Conservation (phyloP, 106 monocot species). For the Amphibolis antarctica region DNA sequence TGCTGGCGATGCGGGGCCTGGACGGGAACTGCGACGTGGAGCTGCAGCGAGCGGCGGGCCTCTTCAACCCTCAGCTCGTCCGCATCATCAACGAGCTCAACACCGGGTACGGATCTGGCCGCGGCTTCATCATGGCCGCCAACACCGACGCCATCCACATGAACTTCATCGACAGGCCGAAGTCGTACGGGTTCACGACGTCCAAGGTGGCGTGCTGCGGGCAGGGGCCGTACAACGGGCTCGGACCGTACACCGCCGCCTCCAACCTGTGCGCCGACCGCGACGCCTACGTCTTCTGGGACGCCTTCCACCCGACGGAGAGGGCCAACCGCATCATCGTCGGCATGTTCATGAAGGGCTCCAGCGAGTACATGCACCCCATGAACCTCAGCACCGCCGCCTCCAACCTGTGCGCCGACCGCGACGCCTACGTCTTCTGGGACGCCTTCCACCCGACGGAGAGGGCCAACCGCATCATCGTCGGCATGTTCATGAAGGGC, state of each 20-base stretch:
- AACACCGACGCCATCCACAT: constrained; percentile 27
- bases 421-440: constrained; percentile 87
- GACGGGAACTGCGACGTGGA: constrained; percentile 25
- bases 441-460: constrained; percentile 83
- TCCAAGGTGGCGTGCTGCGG: constrained; percentile 82
- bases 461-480: no score
- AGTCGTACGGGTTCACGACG: constrained; percentile 40
- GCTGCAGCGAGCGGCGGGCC: constrained; percentile 11
- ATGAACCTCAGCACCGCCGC: constrained; percentile 76
- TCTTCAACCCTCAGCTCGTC: constrained; percentile 27
- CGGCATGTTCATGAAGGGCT: constrained; percentile 38
- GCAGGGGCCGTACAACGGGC: constrained; percentile 77
- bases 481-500: no score
- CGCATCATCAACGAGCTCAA: constrained; percentile 19
- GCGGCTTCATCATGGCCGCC: constrained; percentile 16
- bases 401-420: no score
- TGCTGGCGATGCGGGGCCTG: constrained; percentile 15
- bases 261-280: constrained; percentile 69
- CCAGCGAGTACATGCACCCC: constrained; percentile 50
- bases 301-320: constrained; percentile 76
- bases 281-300: constrained; percentile 67
- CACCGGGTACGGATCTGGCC: constrained; percentile 12
- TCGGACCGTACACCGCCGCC: constrained; percentile 54
- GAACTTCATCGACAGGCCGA: constrained; percentile 18
- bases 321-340: constrained; percentile 72